These are phyloP conservation scores for Picocystis sp. DNA, from an alignment of 163 green algal species.

Conservation along the genomic window DNA sequence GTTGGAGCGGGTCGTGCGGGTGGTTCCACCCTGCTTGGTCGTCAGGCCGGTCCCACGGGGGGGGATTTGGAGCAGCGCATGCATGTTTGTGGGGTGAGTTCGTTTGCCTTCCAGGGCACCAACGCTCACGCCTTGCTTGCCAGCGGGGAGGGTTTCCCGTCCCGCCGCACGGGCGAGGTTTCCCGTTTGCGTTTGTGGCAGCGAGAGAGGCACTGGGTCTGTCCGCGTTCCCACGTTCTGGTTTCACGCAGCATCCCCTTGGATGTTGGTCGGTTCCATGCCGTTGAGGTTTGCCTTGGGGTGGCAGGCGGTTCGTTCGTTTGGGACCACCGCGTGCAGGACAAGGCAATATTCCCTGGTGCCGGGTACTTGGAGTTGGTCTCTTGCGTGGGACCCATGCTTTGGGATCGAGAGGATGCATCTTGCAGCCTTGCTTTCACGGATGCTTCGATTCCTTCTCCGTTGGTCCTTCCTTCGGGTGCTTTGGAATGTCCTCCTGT, in stretches of 20 bases:
- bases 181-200: no score
- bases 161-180: no score
- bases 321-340: slow-evolving; percentile 29
- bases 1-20: not conserved
- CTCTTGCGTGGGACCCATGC: slow-evolving; percentile 16
- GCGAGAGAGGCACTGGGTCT: no score
- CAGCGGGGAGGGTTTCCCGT: no score
- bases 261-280: no score
- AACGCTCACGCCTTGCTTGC: not conserved
- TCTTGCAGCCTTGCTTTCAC: slow-evolving; percentile 7
- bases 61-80: no score
- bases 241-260: no score
- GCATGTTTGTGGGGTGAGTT: not conserved
- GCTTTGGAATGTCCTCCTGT: slow-evolving; percentile 8
- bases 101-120: not conserved
- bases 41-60: not conserved
- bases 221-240: no score
- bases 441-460: slow-evolving; percentile 22
- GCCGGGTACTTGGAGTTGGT: slow-evolving; percentile 52
- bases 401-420: slow-evolving; percentile 2
- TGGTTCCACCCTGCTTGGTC: slow-evolving; percentile 1
- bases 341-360: slow-evolving; percentile 34
- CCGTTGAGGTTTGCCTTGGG: no score
- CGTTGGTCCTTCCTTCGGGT: slow-evolving; percentile 25
- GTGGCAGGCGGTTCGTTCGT: slow-evolving; percentile 7